phyloP scores from a whole-genome alignment of 2,329 filamentous ascomycete genomes.

The Pestalotiopsis sp. region DNA sequence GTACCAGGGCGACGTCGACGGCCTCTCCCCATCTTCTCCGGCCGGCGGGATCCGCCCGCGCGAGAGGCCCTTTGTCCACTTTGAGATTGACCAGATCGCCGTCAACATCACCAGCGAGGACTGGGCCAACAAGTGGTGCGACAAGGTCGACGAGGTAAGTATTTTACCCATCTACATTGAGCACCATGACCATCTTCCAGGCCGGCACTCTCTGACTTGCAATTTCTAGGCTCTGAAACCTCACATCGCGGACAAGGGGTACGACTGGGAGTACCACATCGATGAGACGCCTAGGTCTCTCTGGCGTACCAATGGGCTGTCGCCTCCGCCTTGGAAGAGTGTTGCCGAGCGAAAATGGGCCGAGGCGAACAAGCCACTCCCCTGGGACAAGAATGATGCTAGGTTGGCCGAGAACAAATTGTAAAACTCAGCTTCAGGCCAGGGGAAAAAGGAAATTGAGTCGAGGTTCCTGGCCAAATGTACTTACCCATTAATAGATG shows the following conservation, averaged over 20 bases:
- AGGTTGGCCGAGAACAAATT: not conserved
- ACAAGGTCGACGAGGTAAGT: slow-evolving; percentile 14
- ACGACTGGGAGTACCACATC: slow-evolving; percentile 43
- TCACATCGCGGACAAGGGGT: slow-evolving; percentile 39
- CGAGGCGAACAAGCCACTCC: not conserved
- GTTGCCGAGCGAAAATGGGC: slow-evolving; percentile 36
- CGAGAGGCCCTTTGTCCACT: slow-evolving; percentile 33
- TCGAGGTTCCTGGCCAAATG: not conserved
- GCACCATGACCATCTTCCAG: not conserved
- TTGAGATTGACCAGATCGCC: slow-evolving; percentile 28
- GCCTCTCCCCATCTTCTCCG: too few species aligned
- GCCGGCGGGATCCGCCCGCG: not conserved
- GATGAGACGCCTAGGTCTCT: slow-evolving; percentile 41
- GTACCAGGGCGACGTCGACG: not conserved
- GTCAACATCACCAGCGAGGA: slow-evolving; percentile 25
- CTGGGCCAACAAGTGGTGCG: slow-evolving; percentile 11
- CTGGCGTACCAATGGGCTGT: slow-evolving; percentile 43
- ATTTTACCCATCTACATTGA: not conserved
- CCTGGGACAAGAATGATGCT: not conserved
- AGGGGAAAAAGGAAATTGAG: too few species aligned
- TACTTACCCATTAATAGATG: not conserved
- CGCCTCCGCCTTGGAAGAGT: slow-evolving; percentile 33
- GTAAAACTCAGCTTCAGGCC: not conserved
- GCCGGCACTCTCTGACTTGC: not conserved
- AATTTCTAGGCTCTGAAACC: slow-evolving; percentile 21